Evolutionary conservation across 352 stramenopile genomes (phyloP).

Genomic region (Discostella stelligera): DNA sequence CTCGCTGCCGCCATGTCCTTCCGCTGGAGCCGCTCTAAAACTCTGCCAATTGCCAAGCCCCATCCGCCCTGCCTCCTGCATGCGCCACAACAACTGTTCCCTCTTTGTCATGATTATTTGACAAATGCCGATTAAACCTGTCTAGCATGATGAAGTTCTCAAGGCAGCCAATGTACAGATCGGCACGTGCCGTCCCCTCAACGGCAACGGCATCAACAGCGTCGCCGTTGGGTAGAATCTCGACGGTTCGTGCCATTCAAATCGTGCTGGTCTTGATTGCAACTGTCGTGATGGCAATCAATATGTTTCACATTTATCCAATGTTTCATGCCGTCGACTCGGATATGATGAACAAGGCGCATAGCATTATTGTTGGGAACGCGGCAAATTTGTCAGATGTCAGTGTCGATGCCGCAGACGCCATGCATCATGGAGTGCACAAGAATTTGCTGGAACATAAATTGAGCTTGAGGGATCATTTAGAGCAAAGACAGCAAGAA

Average conservation of each 20-base stretch:
- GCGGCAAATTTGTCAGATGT: constrained; percentile 5
- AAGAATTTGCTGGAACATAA: constrained; percentile 41
- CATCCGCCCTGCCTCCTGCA: too few relatives aligned
- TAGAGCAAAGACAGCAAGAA: not conserved
- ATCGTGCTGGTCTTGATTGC: constrained; percentile 25
- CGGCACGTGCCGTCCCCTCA: constrained; percentile 31
- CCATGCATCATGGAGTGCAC: constrained; percentile 47
- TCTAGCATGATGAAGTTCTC: constrained; percentile 33
- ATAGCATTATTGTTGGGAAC: constrained; percentile 9
- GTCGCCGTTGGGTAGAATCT: not conserved
- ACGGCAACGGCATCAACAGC: not conserved
- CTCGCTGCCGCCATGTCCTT: too few relatives aligned
- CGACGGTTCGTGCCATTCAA: constrained; percentile 23
- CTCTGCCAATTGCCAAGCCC: too few relatives aligned
- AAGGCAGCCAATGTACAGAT: constrained; percentile 35
- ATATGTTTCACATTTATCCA: constrained; percentile 15
- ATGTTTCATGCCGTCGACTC: constrained; percentile 43
- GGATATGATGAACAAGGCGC: constrained; percentile 8
- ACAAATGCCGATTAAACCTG: not conserved
- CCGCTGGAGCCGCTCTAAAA: too few relatives aligned
- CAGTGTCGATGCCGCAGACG: not conserved
- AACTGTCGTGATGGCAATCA: constrained; percentile 28
- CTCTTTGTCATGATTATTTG: too few relatives aligned
- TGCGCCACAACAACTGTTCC: too few relatives aligned
- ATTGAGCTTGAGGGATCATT: constrained; percentile 20